Percentiles rank a stretch among this genome's conserved stretches.
phyloP scores from a whole-genome alignment of 2,329 filamentous ascomycete genomes.

The Parastagonospora avenae region DNA sequence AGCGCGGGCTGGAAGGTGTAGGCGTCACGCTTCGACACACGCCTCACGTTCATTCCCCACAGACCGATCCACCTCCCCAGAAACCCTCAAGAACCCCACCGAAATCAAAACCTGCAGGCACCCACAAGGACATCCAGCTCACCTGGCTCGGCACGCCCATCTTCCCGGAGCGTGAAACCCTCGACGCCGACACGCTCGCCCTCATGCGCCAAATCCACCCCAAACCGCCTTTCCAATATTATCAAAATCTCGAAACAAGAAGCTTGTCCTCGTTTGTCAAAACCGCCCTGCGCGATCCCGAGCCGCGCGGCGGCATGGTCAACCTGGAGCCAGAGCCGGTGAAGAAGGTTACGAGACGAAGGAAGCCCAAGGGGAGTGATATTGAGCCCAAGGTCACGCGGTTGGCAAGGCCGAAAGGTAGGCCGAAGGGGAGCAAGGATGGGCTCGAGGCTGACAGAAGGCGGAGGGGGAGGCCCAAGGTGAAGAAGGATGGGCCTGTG shows the following conservation, averaged over 20 bases:
- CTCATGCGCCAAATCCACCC: slow-evolving; percentile 6
- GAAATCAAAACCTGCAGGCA: slow-evolving; percentile 25
- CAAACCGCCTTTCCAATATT: too few species aligned
- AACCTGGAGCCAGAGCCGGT: background rate
- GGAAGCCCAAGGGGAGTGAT: too few species aligned
- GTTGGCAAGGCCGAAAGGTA: too few species aligned
- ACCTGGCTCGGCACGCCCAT: slow-evolving; percentile 47
- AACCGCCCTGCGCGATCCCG: background rate
- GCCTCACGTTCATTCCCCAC: slow-evolving; percentile 9
- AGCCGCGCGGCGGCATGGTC: background rate
- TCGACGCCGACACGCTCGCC: slow-evolving; percentile 30
- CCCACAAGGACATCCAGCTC: slow-evolving; percentile 41
- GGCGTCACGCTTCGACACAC: slow-evolving; percentile 44
- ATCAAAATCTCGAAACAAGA: too few species aligned
- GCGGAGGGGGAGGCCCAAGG: background rate
- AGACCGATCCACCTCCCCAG: background rate
- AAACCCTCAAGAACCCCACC: background rate
- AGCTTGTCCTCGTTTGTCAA: too few species aligned
- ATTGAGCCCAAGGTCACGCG: too few species aligned
- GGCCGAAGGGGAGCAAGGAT: too few species aligned
- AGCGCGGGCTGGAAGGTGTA: slow-evolving; percentile 65
- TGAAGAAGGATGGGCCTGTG: slow-evolving; percentile 1
- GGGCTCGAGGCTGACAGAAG: too few species aligned
- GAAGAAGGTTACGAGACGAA: too few species aligned
- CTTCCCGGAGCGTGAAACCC: slow-evolving; percentile 28